Percentiles rank a stretch among this genome's conserved stretches.
Conservation (phyloP, 2,329 filamentous ascomycete species). For the Aureobasidium lini region DNA sequence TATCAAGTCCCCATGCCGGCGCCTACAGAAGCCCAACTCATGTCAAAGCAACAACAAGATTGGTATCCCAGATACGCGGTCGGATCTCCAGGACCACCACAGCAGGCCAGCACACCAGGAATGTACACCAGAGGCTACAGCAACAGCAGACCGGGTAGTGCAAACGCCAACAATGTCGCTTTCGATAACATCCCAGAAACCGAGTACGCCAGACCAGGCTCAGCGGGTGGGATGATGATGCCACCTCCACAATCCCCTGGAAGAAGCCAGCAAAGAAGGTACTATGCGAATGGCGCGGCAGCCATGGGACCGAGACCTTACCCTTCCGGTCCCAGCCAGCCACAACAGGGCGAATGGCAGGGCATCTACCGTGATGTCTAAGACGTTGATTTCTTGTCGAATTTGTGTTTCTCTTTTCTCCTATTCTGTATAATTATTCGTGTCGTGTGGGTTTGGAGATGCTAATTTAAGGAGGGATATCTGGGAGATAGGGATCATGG, state of each 20-base stretch:
- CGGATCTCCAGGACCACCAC: neutral
- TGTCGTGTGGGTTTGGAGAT: neutral
- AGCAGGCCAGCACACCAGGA: slow-evolving; percentile 1
- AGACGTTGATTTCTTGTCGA: neutral
- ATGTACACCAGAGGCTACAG: slow-evolving; percentile 7
- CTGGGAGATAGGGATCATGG: too few relatives aligned
- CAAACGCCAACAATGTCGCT: neutral
- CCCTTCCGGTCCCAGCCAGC: neutral
- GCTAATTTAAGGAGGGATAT: neutral
- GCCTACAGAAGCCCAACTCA: slow-evolving; percentile 1
- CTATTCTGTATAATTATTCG: neutral
- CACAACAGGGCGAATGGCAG: neutral
- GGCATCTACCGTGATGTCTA: neutral
- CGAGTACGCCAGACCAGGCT: neutral
- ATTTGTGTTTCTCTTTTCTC: neutral
- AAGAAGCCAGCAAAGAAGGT: neutral
- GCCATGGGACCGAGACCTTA: slow-evolving; percentile 5
- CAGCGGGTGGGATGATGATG: neutral
- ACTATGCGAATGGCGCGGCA: neutral
- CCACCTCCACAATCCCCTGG: neutral
- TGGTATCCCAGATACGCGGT: neutral
- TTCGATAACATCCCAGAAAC: neutral
- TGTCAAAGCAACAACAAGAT: neutral
- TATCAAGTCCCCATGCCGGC: slow-evolving; percentile 4
- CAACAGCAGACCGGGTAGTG: neutral